A percentile compares a stretch with the other conserved stretches of the same genome.
Conservation (phyloP, 2,329 filamentous ascomycete genomes). For the Penicillium sp. region DNA sequence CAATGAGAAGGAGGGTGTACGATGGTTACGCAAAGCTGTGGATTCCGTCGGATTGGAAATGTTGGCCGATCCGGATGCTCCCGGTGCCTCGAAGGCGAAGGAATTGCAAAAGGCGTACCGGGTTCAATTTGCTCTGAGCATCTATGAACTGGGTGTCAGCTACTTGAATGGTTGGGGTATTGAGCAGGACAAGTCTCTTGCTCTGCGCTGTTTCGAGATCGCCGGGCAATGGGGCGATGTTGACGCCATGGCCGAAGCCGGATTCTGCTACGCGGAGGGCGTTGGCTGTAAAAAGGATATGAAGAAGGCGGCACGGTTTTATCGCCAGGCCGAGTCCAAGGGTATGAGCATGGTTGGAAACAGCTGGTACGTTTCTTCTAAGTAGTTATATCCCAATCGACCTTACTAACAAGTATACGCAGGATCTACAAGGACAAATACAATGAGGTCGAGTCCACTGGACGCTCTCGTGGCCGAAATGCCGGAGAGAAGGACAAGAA, state of each 20-base stretch:
- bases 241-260: conserved; percentile 89
- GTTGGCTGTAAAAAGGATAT: conserved; percentile 93
- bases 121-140: conserved; percentile 89
- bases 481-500: conserved; percentile 64
- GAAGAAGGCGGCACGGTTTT: conserved; percentile 88
- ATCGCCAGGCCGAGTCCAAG: conserved; percentile 84
- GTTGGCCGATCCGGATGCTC: conserved; percentile 64
- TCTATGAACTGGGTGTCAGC: conserved; percentile 93
- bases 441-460: conserved; percentile 57
- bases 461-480: conserved; percentile 33
- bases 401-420: background rate
- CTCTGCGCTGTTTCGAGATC: conserved; percentile 91
- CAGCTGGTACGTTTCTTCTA: conserved; percentile 70
- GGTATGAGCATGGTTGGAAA: conserved; percentile 98
- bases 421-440: conserved; percentile 99
- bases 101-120: conserved; percentile 73
- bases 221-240: conserved; percentile 93
- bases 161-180: conserved; percentile 99
- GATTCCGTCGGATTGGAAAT: conserved; percentile 79
- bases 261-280: conserved; percentile 93
- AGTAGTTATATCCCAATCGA: background rate
- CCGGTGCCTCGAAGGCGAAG: conserved; percentile 55
- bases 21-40: conserved; percentile 88
- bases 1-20: conserved; percentile 83
- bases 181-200: conserved; percentile 82